These are phyloP conservation scores for Coprinellus aureogranulatus DNA, from an alignment of 768 basidiomycete genomes.

Conservation along the genomic window DNA sequence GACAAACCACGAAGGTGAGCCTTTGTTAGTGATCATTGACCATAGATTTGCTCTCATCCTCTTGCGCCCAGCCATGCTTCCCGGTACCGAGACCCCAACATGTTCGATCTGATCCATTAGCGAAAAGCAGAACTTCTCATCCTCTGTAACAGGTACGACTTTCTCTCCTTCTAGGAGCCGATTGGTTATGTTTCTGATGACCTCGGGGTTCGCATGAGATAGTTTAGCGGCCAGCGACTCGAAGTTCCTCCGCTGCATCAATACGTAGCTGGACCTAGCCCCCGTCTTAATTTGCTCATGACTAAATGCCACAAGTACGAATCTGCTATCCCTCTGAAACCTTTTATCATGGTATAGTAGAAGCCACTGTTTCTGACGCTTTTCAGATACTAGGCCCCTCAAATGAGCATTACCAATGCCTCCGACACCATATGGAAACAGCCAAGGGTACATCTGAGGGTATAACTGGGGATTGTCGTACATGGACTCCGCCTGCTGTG, in stretches of 20 bases:
- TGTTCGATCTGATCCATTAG: constrained; percentile 33
- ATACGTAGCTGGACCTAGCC: constrained; percentile 22
- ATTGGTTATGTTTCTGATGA: constrained; percentile 17
- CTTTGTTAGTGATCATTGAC: constrained; percentile 21
- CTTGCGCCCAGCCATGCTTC: constrained; percentile 26
- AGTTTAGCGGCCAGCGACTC: constrained; percentile 20
- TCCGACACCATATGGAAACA: constrained; percentile 40
- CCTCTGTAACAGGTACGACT: constrained; percentile 23
- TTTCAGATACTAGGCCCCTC: not conserved
- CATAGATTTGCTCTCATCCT: constrained; percentile 30
- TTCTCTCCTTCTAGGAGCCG: constrained; percentile 22
- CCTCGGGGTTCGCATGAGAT: constrained; percentile 17
- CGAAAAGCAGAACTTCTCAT: constrained; percentile 33
- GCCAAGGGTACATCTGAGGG: constrained; percentile 39
- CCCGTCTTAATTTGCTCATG: constrained; percentile 34
- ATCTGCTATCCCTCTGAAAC: constrained; percentile 36
- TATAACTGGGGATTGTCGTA: constrained; percentile 33
- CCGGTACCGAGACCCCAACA: constrained; percentile 29
- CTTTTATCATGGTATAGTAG: constrained; percentile 40
- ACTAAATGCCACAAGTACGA: constrained; percentile 38
- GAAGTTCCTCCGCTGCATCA: constrained; percentile 25
- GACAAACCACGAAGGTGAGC: constrained; percentile 33
- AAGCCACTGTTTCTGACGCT: constrained; percentile 9
- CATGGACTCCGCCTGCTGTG: constrained; percentile 22
- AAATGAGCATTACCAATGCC: constrained; percentile 24